Evolutionary conservation across 352 stramenopile species (phyloP), one percentile per base, ranked within the genome.

Genomic region (Globisporangium paddicum): DNA sequence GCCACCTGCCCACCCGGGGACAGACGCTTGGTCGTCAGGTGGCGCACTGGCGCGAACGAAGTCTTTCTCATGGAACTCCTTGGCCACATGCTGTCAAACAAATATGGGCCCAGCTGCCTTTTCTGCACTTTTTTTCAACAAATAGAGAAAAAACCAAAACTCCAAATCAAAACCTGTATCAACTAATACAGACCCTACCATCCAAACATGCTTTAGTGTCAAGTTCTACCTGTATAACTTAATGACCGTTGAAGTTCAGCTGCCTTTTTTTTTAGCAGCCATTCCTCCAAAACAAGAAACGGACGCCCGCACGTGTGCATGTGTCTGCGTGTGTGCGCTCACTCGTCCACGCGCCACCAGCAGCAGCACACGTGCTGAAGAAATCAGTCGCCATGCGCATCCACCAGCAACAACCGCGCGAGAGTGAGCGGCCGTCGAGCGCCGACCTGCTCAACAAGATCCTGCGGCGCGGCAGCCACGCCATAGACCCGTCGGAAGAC

Each of bases 361-460:
- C 9, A 30, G 4, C 18, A 53, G 26, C 41, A 25, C 46, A 38
- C 3, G 28, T 32, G 16, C 28, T 11, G n/a, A n/a, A n/a, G n/a
- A n/a, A n/a, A n/a, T n/a, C 18, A 23, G 14, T 16, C 28, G n/a
- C 25, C 14, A 67, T 68, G 62, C 62, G 62, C 42, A 53, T 32
- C 13, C 47, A 62, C 28, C 44, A 37, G 11, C 46, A 61, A 26
- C 44, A 37, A n/a, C n/a, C n/a, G 21, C 59, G 53, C 34, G 62
- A 54, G 18, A 68, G 57, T 35, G 55, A 58, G 55, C 57, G 47
- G 32, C 46, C 54, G 25, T 55, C 55, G 40, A 63, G 18, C 61
- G 51, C 23, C 28, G 62, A 68, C 37, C 32, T 68, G 57, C 49
- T 68, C 41, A 65, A 42, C 42, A 68, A 68, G 44, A 58, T 68